A percentile compares a stretch with the other conserved stretches of the same genome.
These are phyloP conservation scores for Sclerotinia nivalis DNA, from an alignment of 2,329 filamentous ascomycete species.

Conservation along the genomic window DNA sequence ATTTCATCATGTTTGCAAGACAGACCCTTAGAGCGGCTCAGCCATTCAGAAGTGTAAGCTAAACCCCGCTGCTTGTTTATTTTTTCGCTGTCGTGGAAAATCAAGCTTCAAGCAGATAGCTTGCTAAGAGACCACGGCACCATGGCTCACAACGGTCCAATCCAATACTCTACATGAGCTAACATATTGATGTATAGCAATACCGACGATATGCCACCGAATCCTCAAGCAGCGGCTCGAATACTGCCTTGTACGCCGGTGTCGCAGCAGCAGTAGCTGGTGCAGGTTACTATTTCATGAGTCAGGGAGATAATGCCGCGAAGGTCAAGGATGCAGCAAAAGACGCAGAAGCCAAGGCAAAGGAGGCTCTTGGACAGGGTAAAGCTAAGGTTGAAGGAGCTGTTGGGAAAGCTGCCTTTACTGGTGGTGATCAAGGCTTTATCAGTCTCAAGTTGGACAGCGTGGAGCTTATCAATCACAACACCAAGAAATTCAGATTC, in stretches of 20 bases:
- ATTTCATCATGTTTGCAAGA: constrained; percentile 63
- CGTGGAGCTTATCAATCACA: constrained; percentile 82
- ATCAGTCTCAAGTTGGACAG: constrained; percentile 77
- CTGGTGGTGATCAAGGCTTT: constrained; percentile 87
- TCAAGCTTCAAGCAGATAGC: not conserved
- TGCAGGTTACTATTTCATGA: constrained; percentile 57
- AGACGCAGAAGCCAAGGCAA: constrained; percentile 57
- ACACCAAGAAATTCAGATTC: constrained; percentile 92
- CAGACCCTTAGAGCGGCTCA: constrained; percentile 63
- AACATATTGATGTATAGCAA: constrained; percentile 47
- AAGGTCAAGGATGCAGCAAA: constrained; percentile 56
- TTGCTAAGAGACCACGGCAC: not conserved
- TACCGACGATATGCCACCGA: constrained; percentile 75
- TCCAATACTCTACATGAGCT: constrained; percentile 21
- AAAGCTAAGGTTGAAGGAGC: constrained; percentile 38
- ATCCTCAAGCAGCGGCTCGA: constrained; percentile 49
- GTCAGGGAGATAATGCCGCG: constrained; percentile 49
- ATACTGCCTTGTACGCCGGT: constrained; percentile 60
- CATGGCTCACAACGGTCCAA: not conserved
- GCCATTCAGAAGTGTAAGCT: constrained; percentile 64
- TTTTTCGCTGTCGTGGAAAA: not conserved
- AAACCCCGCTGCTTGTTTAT: not conserved
- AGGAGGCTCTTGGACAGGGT: constrained; percentile 43
- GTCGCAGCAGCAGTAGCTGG: constrained; percentile 57
- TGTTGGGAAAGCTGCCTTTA: constrained; percentile 56